Base-by-base conservation (phyloP, 2,329 filamentous ascomycete species). In the Epicoccum nigrum region DNA sequence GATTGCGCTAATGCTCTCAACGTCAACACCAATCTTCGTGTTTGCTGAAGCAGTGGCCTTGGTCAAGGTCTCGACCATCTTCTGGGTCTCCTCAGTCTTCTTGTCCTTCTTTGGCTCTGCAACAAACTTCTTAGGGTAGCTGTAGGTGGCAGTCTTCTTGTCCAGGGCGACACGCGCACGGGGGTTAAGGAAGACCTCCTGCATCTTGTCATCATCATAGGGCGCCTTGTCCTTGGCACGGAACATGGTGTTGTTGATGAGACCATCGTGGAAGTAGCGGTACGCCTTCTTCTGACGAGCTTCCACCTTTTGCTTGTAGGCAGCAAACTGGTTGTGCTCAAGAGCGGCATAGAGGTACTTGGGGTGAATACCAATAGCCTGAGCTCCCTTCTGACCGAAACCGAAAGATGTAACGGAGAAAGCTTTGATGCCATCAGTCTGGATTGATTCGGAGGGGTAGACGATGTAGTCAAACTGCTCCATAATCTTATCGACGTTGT, bases 401-500 rank as follows among this genome's bases (percentile, higher is more conserved):
- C 94, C 94, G 75, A 99, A 99, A 0, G 95, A 99, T 6, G 95
- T 99, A 59, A 99, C 91, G 1, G 92, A 96, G 83, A 99, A 97
- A 12, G 94, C 95, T 80, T 97, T 99, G 81, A 99, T 83, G 58
- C 94, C 94, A 68, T 99, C 94, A 7, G 94, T 99, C 80, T 99
- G 94, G 65, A 99, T 92, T 74, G 86, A 89, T 67, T 90, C 89
- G 77, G 89, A 96, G 38, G 94, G 94, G 77, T 97, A 99, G 59
- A 97, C 90, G 63, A 99, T 96, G 79, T 96, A 89, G 74, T 99
- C 94, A 65, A 94, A 99, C 74, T 97, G 85, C 82, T 97, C 93
- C 89, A 99, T 95, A 63, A 92, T 83, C 72, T 92, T 86, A 73
- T 99, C 94, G 47, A 99, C 86, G 63, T 99, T 99, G 80, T 99